A percentile compares a stretch with the other conserved stretches of the same genome.
phyloP scores from a whole-genome alignment of 2,329 filamentous ascomycete genomes.

The Gaeumannomyces sp. region DNA sequence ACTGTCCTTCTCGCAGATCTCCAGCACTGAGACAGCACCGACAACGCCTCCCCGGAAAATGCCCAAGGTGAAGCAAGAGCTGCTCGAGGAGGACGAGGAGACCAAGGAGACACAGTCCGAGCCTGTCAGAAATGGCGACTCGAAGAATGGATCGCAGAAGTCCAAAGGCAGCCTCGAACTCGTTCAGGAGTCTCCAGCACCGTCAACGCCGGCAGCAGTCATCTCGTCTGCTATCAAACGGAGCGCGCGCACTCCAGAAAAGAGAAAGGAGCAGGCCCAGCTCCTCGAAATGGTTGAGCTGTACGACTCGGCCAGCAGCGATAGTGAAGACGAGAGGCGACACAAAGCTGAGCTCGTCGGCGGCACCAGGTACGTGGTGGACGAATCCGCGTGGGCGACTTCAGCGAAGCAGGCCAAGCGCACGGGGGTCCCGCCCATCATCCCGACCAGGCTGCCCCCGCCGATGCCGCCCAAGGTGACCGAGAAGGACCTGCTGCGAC shows the following conservation, averaged over 20 bases:
- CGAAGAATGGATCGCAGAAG: neutral
- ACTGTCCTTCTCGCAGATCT: neutral
- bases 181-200: neutral
- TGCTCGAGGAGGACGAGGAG: neutral
- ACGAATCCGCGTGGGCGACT: neutral
- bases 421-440: constrained; percentile 6
- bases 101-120: neutral
- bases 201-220: neutral
- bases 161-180: neutral
- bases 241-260: neutral
- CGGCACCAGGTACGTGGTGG: constrained; percentile 2
- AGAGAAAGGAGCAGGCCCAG: neutral
- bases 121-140: neutral
- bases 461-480: neutral
- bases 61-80: neutral
- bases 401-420: neutral
- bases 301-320: neutral
- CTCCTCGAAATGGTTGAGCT: neutral
- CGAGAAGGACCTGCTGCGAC: neutral
- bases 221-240: neutral
- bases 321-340: neutral
- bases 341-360: neutral
- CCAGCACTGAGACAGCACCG: neutral
- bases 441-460: neutral
- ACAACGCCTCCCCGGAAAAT: no score